Evolutionary conservation across 129 eudicot genomes (phyloP), one percentile per base, ranked within the genome.

Genomic region (Flaveria robusta): DNA sequence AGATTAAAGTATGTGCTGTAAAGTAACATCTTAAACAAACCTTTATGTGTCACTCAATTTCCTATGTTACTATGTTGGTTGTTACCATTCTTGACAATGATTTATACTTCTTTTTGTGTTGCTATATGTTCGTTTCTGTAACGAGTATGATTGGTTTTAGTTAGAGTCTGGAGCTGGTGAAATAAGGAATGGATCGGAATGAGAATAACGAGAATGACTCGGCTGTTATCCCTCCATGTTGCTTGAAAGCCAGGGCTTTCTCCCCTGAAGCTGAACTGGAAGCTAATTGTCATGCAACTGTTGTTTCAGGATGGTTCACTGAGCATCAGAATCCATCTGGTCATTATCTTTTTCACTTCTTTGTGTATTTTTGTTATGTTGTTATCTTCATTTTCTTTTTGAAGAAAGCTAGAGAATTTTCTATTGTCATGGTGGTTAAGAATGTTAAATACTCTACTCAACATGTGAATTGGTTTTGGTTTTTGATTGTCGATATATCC

Each of bases 261-360:
- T 54, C 79, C 75, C 81, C 85, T 47, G 81, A 80, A 37, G 91
- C 93, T 27, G 93, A 85, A 69, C 80, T 84, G 58, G 96, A 86
- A 63, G 93, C 90, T 60, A 87, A 81, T 37, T 87, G 97, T 79
- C 97, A 93, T 71, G 81, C 92, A 47, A 94, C 97, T 0, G 96
- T 91, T 81, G 91, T 91, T 81, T 89, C 98, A 3, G 99, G 99
- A 79, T 94, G 99, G 99, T 94, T 94, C 85, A 83, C 97, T 19
- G 84, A 76, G 66, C 80, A 65, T 23, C 85, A 71, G 68, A 79
- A 75, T 54, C 66, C 82, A 70, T 74, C 88, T 56, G 97, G 97
- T 93, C 31, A 64, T 72, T 81, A 83, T 66, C 27, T 60, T 71
- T 20, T 74, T 39, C 22, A 41, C 54, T 68, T 68, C 2, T 26